These are phyloP conservation scores for Bondarzewia mesenterica DNA, from an alignment of 1,284 basidiomycete species.

Conservation along the genomic window DNA sequence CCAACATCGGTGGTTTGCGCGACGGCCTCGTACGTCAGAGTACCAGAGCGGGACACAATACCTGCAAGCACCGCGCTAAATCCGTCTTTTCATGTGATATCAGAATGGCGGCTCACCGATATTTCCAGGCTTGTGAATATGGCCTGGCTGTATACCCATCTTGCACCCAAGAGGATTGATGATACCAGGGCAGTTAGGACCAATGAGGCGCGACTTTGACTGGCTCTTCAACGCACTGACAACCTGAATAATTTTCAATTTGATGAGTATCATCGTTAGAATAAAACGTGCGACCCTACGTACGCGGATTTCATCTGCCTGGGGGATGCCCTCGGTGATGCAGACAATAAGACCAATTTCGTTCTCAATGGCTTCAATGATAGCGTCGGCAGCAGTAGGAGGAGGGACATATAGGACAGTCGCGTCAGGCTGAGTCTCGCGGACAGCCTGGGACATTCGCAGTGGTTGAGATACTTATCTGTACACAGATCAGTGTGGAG, in stretches of 20 bases:
- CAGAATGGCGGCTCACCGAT: constrained; percentile 52
- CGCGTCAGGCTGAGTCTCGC: constrained; percentile 80
- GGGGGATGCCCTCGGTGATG: constrained; percentile 96
- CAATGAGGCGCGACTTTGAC: constrained; percentile 90
- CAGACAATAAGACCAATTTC: constrained; percentile 96
- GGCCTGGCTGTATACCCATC: constrained; percentile 99
- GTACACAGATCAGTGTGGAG: neutral
- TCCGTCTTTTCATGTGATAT: neutral
- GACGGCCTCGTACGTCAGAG: constrained; percentile 89
- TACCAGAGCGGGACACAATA: constrained; percentile 96
- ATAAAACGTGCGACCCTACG: constrained; percentile 14
- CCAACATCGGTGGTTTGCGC: constrained; percentile 94
- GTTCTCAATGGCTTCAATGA: constrained; percentile 95
- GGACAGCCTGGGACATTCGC: constrained; percentile 59
- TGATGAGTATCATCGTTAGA: neutral
- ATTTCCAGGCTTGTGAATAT: constrained; percentile 93
- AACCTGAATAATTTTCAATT: constrained; percentile 42
- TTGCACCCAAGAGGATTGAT: constrained; percentile 98
- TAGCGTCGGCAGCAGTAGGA: constrained; percentile 87
- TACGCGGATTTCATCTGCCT: constrained; percentile 89
- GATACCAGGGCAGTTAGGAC: constrained; percentile 97
- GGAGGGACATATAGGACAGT: constrained; percentile 95
- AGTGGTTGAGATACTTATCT: too few relatives aligned
- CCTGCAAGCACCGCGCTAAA: constrained; percentile 36
- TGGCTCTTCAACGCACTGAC: constrained; percentile 92